Evolutionary conservation across 805 yeast species (phyloP).

Genomic region (Wickerhamomyces alni): DNA sequence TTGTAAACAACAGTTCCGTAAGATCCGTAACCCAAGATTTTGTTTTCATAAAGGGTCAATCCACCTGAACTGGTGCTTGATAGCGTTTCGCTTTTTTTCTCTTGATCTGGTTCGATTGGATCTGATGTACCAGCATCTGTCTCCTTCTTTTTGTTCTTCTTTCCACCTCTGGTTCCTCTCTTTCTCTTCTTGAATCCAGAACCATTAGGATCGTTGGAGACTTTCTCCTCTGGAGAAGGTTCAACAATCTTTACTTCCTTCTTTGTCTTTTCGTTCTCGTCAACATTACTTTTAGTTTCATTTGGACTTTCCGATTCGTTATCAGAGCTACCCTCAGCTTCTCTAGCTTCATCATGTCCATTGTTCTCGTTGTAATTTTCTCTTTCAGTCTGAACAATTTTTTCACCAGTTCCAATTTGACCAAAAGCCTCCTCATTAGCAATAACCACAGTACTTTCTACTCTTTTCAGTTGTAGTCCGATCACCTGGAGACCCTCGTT

Average conservation of each 20-base stretch:
- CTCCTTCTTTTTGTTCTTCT: constrained; percentile 36
- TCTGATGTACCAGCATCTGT: constrained; percentile 2
- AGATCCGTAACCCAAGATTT: constrained; percentile 88
- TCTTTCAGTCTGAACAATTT: not conserved
- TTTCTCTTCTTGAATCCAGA: constrained; percentile 54
- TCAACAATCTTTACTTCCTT: constrained; percentile 24
- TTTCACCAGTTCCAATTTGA: not conserved
- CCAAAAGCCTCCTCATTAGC: not conserved
- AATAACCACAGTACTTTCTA: constrained; percentile 10
- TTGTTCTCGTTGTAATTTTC: no score
- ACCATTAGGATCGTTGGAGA: constrained; percentile 16
- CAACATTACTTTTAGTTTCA: constrained; percentile 1
- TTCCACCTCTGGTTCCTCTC: constrained; percentile 84
- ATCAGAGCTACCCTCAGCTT: not conserved
- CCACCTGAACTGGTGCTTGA: constrained; percentile 38
- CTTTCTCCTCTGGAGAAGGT: constrained; percentile 19
- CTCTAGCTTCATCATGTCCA: not conserved
- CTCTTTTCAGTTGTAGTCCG: constrained; percentile 26
- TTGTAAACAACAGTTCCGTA: constrained; percentile 93
- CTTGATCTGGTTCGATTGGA: not conserved
- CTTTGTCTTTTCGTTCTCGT: constrained; percentile 6
- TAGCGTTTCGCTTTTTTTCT: not conserved
- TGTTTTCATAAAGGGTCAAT: constrained; percentile 54
- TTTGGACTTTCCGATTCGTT: no score
- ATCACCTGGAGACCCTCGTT: constrained; percentile 25